Conservation (phyloP, 208 protist species). For the Leishmania tropica region DNA sequence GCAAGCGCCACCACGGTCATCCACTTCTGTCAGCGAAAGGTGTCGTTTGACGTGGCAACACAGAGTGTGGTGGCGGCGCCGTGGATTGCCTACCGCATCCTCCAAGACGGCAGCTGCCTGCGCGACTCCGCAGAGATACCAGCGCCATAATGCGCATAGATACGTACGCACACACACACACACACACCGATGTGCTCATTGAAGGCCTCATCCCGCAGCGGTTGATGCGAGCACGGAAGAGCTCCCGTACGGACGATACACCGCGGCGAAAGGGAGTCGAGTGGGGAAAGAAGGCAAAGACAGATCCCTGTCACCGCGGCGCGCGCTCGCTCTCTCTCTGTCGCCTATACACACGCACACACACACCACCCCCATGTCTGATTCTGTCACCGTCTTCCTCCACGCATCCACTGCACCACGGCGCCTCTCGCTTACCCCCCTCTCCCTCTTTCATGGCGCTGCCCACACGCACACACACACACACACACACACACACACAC, state of each 20-base stretch:
- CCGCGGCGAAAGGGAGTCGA: not conserved
- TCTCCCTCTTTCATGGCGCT: not conserved
- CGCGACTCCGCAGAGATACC: not conserved
- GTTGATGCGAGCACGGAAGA: not conserved
- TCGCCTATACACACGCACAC: not conserved
- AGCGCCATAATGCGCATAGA: not conserved
- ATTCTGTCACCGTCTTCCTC: not conserved
- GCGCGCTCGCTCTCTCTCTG: not conserved
- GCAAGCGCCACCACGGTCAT: constrained; percentile 10
- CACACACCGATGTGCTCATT: not conserved
- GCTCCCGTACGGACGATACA: not conserved
- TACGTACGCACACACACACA: not conserved
- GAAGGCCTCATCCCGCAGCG: not conserved
- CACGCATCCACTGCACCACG: not conserved
- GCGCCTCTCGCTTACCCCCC: not conserved
- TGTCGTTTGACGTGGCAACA: constrained; percentile 6
- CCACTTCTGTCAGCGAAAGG: constrained; percentile 50
- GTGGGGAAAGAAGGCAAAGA: not conserved
- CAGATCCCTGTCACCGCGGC: not conserved
- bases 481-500: not conserved
- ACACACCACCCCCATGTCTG: not conserved
- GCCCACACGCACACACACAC: not conserved
- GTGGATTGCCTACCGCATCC: constrained; percentile 17
- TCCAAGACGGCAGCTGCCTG: constrained; percentile 12
- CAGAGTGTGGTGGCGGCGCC: constrained; percentile 24